Percentiles rank a stretch among this genome's conserved stretches.
Evolutionary conservation across 441 rosid genomes (phyloP).

Genomic region (Dalechampia spathulata): DNA sequence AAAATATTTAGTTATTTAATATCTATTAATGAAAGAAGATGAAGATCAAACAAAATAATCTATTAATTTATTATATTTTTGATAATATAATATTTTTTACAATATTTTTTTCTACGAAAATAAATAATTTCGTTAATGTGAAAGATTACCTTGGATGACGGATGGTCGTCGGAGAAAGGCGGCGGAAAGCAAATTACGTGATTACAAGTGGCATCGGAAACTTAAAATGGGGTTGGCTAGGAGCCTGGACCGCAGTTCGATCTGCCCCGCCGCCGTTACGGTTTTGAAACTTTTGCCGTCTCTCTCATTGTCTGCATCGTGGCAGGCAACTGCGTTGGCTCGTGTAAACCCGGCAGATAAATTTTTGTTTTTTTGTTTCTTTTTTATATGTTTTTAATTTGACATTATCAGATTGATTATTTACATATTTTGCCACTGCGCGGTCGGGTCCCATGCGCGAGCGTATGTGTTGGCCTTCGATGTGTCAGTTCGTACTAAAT

Average conservation of each 20-base stretch:
- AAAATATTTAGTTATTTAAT: no score
- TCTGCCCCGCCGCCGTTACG: constrained; percentile 17
- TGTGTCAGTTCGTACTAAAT: constrained; percentile 5
- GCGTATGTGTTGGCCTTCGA: constrained; percentile 3
- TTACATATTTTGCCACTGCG: constrained; percentile 18
- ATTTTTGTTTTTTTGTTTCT: constrained; percentile 10
- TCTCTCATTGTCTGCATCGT: constrained; percentile 37
- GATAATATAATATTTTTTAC: no score
- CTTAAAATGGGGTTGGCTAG: background rate
- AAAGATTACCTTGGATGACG: background rate
- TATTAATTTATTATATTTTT: no score
- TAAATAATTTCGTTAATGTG: no score
- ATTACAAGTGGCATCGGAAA: constrained; percentile 17
- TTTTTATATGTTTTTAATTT: background rate
- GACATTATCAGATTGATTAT: background rate
- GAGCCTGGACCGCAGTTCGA: constrained; percentile 3
- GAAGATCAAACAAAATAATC: no score
- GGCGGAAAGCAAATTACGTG: constrained; percentile 5
- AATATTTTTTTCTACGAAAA: no score
- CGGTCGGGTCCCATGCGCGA: constrained; percentile 25
- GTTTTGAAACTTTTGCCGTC: constrained; percentile 8
- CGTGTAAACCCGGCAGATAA: constrained; percentile 30
- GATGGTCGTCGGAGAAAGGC: constrained; percentile 20
- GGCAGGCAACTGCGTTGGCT: constrained; percentile 51
- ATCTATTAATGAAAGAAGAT: no score